These are phyloP conservation scores for Alternaria sp. DNA, from an alignment of 2,329 filamentous ascomycete species.

Conservation along the genomic window DNA sequence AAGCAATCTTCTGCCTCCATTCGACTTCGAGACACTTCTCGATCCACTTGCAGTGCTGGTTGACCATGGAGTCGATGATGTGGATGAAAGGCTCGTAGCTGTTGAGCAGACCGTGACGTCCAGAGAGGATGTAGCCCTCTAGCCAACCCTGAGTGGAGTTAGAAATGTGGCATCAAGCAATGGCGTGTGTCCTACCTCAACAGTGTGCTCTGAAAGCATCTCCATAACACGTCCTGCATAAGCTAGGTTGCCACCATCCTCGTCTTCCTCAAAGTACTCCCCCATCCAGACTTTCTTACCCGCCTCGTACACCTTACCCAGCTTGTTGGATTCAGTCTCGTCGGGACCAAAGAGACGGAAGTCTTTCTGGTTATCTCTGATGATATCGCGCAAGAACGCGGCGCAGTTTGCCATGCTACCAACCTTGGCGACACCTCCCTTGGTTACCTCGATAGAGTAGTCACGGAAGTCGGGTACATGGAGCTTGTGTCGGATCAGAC, in stretches of 20 bases:
- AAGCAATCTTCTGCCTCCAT: constrained; percentile 75
- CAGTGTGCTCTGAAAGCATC: constrained; percentile 81
- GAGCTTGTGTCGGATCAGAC: constrained; percentile 69
- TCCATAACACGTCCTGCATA: constrained; percentile 77
- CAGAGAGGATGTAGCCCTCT: constrained; percentile 77
- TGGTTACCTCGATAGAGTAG: constrained; percentile 68
- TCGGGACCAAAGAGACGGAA: constrained; percentile 82
- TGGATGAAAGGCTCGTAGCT: constrained; percentile 85
- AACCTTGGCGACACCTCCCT: constrained; percentile 62
- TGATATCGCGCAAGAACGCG: constrained; percentile 69
- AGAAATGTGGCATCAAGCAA: not conserved
- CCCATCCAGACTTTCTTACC: constrained; percentile 83
- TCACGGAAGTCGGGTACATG: constrained; percentile 72
- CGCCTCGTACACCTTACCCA: constrained; percentile 72
- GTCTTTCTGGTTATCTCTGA: constrained; percentile 67
- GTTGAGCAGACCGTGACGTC: constrained; percentile 77
- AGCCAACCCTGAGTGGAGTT: constrained; percentile 61
- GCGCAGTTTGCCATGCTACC: constrained; percentile 75
- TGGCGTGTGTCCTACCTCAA: constrained; percentile 58
- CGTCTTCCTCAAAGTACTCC: constrained; percentile 78
- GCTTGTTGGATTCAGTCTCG: constrained; percentile 83
- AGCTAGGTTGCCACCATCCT: constrained; percentile 74
- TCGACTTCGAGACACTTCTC: constrained; percentile 81
- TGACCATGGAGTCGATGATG: constrained; percentile 85
- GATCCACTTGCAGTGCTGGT: constrained; percentile 85